Evolutionary conservation across 257 asterid genomes (phyloP).

Genomic region (Petunia secreta): DNA sequence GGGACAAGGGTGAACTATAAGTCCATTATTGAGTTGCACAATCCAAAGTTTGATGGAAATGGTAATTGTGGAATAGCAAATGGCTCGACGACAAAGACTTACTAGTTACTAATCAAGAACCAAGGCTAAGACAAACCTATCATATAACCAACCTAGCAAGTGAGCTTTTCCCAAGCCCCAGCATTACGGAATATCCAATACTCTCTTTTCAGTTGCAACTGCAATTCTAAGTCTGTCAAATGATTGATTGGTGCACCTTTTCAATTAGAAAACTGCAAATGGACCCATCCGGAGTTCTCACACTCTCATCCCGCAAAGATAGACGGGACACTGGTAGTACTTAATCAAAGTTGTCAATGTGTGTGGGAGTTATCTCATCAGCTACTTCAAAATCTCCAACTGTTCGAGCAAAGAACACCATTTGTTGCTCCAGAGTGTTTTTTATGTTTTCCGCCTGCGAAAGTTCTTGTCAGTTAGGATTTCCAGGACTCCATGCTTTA

Average conservation of each 20-base stretch:
- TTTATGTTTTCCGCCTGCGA: slow-evolving; percentile 87
- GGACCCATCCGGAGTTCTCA: neutral
- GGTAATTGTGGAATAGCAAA: neutral
- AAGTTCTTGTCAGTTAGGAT: slow-evolving; percentile 12
- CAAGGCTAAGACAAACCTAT: no score
- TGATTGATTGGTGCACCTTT: neutral
- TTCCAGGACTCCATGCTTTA: slow-evolving; percentile 3
- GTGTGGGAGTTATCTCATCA: slow-evolving; percentile 69
- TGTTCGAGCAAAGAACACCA: slow-evolving; percentile 87
- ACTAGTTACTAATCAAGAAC: neutral
- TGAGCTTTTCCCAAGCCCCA: neutral
- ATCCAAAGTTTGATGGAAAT: slow-evolving; percentile 9
- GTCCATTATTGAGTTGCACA: neutral
- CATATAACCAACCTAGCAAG: neutral
- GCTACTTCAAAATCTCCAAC: slow-evolving; percentile 72
- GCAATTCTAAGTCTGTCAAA: neutral
- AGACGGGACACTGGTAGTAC: slow-evolving; percentile 16
- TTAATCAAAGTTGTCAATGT: slow-evolving; percentile 70
- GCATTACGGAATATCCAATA: neutral
- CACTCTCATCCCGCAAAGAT: neutral
- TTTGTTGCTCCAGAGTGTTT: slow-evolving; percentile 89
- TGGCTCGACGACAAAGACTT: neutral
- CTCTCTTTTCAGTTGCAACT: neutral
- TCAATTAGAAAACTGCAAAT: neutral
- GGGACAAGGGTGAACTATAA: neutral